Evolutionary conservation across 1,284 basidiomycete species (phyloP), one percentile per base, ranked within the genome.

Genomic region (Ceratobasidium sp.): DNA sequence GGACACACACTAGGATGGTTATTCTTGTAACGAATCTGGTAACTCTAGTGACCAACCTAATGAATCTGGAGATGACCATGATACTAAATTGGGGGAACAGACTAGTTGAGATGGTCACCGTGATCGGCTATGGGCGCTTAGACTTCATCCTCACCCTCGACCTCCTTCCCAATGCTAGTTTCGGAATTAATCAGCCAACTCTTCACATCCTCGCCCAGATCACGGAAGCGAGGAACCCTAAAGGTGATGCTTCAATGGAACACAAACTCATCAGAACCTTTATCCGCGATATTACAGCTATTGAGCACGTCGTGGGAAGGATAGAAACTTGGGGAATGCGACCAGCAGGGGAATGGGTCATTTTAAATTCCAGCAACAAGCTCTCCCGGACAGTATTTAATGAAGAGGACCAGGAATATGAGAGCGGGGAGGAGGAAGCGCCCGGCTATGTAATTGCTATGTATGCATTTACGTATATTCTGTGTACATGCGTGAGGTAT

Each of bases 101-200:
- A 27, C 44, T 29, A 19, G 71, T 78, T 11, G 75, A 54, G 5
- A 73, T 69, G 50, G 67, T 71, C 9, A 45, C 27, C 1, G 36
- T 69, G 29, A 72, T 33, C 2, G 79, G 78, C 59, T 81, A 78
- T 74, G 79, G 79, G 1, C 79, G 80, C 62, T 75, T 81, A 11
- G 75, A 78, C 45, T 69, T 78, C 51, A 77, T 82, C 27, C 36
- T 59, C 54, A 54, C 54, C 3, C 36, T 71, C 24, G 22, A 17
- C 24, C 66, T 71, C 29, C 66, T 54, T 41, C 17, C 64, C 36
- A 54, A 59, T 27, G 36, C 33, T 11, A 22, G n/a, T 5, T 71
- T 59, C 44, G 45, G 27, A 22, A 47, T 71, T n/a, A 27, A 71
- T 9, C 36, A 45, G n/a, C 51, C 50, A 15, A n/a, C 14, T 15